Evolutionary conservation across 129 eudicot genomes (phyloP).

Genomic region (Tanacetum coccineum): DNA sequence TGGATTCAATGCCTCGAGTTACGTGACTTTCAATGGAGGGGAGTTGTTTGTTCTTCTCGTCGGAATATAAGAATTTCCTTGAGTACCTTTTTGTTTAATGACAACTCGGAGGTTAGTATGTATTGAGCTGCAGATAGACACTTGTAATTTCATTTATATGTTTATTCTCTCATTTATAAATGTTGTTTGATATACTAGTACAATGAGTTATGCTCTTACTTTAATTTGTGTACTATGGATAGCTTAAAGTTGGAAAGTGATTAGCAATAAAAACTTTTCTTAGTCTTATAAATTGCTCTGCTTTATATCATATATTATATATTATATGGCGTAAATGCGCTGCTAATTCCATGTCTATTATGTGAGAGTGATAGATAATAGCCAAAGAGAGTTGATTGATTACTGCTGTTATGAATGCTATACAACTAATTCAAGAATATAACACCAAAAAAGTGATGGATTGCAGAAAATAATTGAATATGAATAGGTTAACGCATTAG

Average conservation of each 20-base stretch:
- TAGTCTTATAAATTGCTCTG: not conserved
- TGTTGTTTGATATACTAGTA: not conserved
- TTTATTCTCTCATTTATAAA: not conserved
- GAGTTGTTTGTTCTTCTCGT: not conserved
- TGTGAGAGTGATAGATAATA: too few species aligned
- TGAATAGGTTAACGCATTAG: too few species aligned
- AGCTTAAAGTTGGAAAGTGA: constrained; percentile 19
- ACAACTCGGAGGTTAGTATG: constrained; percentile 16
- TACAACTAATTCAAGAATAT: too few species aligned
- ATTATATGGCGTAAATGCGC: too few species aligned
- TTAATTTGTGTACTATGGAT: too few species aligned
- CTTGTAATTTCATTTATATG: constrained; percentile 3
- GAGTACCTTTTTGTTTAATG: constrained; percentile 3
- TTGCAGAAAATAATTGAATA: too few species aligned
- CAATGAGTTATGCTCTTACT: too few species aligned
- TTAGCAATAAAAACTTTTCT: constrained; percentile 12
- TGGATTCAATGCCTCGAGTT: not conserved
- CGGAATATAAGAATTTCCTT: constrained; percentile 1
- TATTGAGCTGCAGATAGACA: constrained; percentile 22
- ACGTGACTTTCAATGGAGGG: not conserved
- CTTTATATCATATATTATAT: too few species aligned
- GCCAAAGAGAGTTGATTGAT: too few species aligned
- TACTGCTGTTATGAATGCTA: not conserved
- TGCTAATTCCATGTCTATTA: too few species aligned
- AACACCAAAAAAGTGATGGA: too few species aligned